Percentiles rank a stretch among this genome's conserved stretches.
These are phyloP conservation scores for Stenogyne calaminthoides DNA, from an alignment of 305 asterid species.

Conservation along the genomic window DNA sequence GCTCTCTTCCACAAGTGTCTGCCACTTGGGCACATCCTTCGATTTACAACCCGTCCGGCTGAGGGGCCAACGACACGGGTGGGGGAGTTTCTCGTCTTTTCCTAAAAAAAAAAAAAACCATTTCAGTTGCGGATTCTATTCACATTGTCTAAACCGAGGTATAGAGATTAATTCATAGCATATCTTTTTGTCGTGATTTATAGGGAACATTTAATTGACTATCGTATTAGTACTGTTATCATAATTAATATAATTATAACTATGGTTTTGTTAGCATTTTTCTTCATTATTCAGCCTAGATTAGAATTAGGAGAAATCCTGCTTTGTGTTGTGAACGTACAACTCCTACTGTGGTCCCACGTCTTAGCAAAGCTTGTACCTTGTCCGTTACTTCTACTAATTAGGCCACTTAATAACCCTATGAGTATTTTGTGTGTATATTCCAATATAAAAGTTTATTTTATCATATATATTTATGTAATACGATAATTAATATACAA, in stretches of 20 bases:
- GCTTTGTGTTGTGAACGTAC: constrained; percentile 8
- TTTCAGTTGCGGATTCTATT: not conserved
- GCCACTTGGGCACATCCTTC: no score
- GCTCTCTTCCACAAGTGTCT: no score
- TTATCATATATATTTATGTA: no score
- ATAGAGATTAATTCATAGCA: not conserved
- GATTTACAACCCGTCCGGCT: no score
- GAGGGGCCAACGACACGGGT: no score
- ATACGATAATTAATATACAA: no score
- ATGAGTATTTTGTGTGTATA: no score
- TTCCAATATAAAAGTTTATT: no score
- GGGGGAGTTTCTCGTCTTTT: no score
- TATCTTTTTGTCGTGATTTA: constrained; percentile 5
- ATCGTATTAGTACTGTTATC: not conserved
- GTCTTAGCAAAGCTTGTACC: constrained; percentile 19
- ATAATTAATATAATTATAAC: not conserved
- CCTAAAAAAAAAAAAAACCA: no score
- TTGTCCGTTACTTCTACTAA: constrained; percentile 11
- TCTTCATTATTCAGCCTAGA: constrained; percentile 22
- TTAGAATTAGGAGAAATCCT: not conserved
- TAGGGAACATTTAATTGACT: not conserved
- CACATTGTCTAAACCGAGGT: not conserved
- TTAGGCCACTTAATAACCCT: not conserved
- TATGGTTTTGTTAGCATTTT: constrained; percentile 4
- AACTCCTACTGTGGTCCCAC: constrained; percentile 4